phyloP scores from a whole-genome alignment of 169 alveolate genomes.

The Plasmodium blacklocki region DNA sequence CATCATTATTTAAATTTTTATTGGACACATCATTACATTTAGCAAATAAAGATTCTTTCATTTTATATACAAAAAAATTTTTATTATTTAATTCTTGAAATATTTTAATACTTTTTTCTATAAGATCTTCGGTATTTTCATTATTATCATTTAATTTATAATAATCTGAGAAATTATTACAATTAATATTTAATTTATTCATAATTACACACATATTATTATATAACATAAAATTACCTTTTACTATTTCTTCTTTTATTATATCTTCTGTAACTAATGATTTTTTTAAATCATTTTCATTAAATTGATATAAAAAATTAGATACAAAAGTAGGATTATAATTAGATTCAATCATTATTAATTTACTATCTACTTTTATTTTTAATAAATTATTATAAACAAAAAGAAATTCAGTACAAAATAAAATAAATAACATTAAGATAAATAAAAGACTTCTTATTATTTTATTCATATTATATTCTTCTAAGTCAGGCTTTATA shows the following conservation, averaged over 20 bases:
- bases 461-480: slow-evolving; percentile 33
- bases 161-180: slow-evolving; percentile 26
- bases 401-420: slow-evolving; percentile 60
- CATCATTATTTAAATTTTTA: slow-evolving; percentile 1
- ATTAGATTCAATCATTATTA: slow-evolving; percentile 41
- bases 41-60: slow-evolving; percentile 35
- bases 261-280: slow-evolving; percentile 35
- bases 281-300: slow-evolving; percentile 40
- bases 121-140: slow-evolving; percentile 5
- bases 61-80: slow-evolving; percentile 24
- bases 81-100: slow-evolving; percentile 30
- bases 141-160: slow-evolving; percentile 10
- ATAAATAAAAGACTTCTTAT: slow-evolving; percentile 46
- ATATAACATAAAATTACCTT: slow-evolving; percentile 35
- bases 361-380: slow-evolving; percentile 39
- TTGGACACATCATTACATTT: slow-evolving; percentile 37
- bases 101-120: slow-evolving; percentile 16
- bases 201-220: slow-evolving; percentile 30
- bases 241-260: slow-evolving; percentile 44
- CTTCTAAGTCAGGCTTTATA: slow-evolving; percentile 55
- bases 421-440: slow-evolving; percentile 32
- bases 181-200: slow-evolving; percentile 29
- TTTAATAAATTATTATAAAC: slow-evolving; percentile 54
- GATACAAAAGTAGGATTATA: slow-evolving; percentile 25
- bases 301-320: slow-evolving; percentile 45